Conservation (phyloP, 257 asterid genomes). For the Ajuga chamaepitys region DNA sequence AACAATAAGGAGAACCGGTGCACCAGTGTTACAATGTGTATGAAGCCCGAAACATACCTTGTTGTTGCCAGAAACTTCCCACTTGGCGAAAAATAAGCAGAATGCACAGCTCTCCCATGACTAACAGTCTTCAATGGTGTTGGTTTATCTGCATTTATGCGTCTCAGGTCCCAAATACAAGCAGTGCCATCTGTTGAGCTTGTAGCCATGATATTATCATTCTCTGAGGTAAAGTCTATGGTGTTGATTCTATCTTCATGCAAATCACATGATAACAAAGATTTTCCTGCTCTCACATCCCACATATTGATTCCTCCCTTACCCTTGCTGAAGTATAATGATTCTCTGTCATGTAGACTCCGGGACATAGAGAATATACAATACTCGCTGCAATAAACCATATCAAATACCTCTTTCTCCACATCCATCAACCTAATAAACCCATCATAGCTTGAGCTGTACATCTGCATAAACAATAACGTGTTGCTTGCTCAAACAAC, state of each 20-base stretch:
- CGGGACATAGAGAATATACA: conserved; percentile 45
- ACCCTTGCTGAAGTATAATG: conserved; percentile 64
- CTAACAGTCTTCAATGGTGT: conserved; percentile 36
- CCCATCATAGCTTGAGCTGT: conserved; percentile 80
- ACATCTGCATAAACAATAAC: conserved; percentile 52
- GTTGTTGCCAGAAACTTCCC: conserved; percentile 85
- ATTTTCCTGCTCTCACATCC: conserved; percentile 72
- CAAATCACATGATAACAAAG: conserved; percentile 36
- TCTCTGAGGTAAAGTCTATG: conserved; percentile 56
- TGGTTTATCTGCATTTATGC: conserved; percentile 27
- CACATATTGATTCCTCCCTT: conserved; percentile 44
- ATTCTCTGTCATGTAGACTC: conserved; percentile 34
- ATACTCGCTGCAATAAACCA: conserved; percentile 44
- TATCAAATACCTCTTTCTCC: conserved; percentile 68
- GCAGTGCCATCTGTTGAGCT: conserved; percentile 81
- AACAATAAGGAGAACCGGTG: no score
- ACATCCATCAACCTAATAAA: conserved; percentile 70
- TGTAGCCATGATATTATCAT: conserved; percentile 60
- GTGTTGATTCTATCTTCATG: conserved; percentile 71
- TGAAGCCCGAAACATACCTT: conserved; percentile 44
- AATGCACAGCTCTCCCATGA: conserved; percentile 67
- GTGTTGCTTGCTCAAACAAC: conserved; percentile 1
- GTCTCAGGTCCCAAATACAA: conserved; percentile 90
- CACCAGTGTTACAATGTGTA: no score
- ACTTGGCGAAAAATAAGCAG: conserved; percentile 86